A percentile compares a stretch with the other conserved stretches of the same genome.
Conservation (phyloP, 177 flowering plant genomes). For the Vitis hybrid region DNA sequence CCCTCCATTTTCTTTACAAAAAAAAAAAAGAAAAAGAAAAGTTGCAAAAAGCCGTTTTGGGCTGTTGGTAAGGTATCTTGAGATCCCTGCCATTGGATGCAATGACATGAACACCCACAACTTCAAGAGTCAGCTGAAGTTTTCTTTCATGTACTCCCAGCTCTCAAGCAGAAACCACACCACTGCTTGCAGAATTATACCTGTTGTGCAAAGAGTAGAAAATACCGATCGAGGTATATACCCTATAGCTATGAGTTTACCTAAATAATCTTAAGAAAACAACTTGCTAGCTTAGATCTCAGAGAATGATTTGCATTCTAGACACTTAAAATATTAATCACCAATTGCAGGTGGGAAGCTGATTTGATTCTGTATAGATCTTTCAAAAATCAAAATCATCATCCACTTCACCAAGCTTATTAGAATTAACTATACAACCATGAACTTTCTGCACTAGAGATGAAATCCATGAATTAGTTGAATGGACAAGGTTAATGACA, state of each 20-base stretch:
- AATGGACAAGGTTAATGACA: neutral
- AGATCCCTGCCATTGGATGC: neutral
- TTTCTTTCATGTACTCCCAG: too few species aligned
- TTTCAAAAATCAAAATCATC: neutral
- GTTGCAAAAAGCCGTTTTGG: constrained; percentile 9
- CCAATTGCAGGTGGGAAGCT: neutral
- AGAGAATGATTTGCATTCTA: neutral
- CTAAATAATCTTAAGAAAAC: neutral
- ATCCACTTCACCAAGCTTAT: neutral
- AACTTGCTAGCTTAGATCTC: neutral
- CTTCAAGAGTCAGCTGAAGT: neutral
- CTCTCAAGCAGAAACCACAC: too few species aligned
- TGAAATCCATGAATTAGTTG: neutral
- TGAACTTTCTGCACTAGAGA: constrained; percentile 2
- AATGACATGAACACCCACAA: neutral
- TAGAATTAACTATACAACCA: constrained; percentile 3
- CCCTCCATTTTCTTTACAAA: constrained; percentile 7
- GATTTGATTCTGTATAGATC: constrained; percentile 8
- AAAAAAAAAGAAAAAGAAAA: constrained; percentile 1
- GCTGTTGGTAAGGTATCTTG: neutral
- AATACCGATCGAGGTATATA: neutral
- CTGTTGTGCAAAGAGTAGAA: neutral
- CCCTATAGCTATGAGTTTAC: constrained; percentile 5
- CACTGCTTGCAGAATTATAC: neutral
- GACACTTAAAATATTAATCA: neutral